Conservation (phyloP, 257 asterid genomes). For the Nicotiana paniculata region DNA sequence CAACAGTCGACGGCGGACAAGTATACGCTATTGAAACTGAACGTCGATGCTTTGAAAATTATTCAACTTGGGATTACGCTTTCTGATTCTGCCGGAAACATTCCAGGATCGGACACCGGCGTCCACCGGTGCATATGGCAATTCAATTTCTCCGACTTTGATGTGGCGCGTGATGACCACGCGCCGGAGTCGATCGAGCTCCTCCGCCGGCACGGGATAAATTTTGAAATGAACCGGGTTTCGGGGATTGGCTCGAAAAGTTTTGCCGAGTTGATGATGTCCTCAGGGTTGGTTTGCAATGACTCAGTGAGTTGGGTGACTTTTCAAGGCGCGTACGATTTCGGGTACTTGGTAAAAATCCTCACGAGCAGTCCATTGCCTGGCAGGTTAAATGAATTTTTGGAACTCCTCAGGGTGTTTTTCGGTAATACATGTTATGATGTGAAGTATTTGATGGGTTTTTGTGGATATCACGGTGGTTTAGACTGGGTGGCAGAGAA, state of each 20-base stretch:
- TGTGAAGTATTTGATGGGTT: no score
- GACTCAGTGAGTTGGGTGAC: conserved; percentile 21
- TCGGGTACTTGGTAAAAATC: conserved; percentile 11
- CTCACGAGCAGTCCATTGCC: background rate
- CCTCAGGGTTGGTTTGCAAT: background rate
- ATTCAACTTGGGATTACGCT: no score
- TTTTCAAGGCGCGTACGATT: conserved; percentile 27
- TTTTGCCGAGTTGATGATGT: background rate
- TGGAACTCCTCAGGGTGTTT: no score
- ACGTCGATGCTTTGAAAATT: no score
- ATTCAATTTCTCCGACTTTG: no score
- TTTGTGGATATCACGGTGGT: background rate
- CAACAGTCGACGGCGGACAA: no score
- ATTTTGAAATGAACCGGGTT: background rate
- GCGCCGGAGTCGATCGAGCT: background rate
- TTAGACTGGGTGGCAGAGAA: conserved; percentile 16
- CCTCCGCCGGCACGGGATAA: background rate
- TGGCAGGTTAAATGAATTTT: conserved; percentile 4
- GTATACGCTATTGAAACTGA: no score
- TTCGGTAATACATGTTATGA: no score
- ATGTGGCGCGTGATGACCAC: no score
- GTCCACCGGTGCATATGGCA: no score
- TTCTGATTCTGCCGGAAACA: no score
- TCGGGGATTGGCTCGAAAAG: accelerated
- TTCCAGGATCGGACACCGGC: no score